Evolutionary conservation across 169 alveolate species (phyloP), one percentile per base, ranked within the genome.

Genomic region (Plasmodium adleri): DNA sequence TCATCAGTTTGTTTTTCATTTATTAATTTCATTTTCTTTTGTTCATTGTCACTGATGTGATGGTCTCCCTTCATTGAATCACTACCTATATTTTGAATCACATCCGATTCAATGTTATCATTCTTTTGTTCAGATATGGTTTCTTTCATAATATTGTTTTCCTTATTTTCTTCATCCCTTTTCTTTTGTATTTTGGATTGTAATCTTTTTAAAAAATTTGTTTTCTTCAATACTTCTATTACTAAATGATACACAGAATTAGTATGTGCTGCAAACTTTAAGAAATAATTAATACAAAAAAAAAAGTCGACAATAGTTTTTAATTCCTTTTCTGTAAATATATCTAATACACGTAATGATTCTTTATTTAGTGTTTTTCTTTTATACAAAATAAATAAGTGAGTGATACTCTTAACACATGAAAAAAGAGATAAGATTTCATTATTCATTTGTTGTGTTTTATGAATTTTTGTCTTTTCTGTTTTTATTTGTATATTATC

Each of bases 241-340:
- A 78, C 78, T 54, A 78, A 59, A 15, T 43, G 50, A 20, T 78
- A 78, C 9, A 78, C 89, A 28, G 89, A 78, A 24, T 64, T 78
- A 0, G 13, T 10, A 3, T 50, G 24, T 5, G 89, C 64, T 6
- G 32, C 47, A 24, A 63, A 64, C 6, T 78, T 78, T 13, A 64
- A 13, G 67, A 78, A 78, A 66, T 78, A 67, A 26, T 78, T 78
- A 28, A 78, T 32, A 9, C 70, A 64, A 59, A 78, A 78, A 64
- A 78, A 78, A 59, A 78, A 78, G 13, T 78, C 89, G 3, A 66
- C 47, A 22, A 78, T 78, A 49, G n/a, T 32, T 66, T 66, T 78
- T 64, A 64, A 15, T 58, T 78, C 89, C 24, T 15, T 71, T 49
- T 78, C 74, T 4, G 89, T 64, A 59, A 78, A 78, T 5, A 52